Conservation (phyloP, 148 eudicot genomes). For the Silene latifolia region DNA sequence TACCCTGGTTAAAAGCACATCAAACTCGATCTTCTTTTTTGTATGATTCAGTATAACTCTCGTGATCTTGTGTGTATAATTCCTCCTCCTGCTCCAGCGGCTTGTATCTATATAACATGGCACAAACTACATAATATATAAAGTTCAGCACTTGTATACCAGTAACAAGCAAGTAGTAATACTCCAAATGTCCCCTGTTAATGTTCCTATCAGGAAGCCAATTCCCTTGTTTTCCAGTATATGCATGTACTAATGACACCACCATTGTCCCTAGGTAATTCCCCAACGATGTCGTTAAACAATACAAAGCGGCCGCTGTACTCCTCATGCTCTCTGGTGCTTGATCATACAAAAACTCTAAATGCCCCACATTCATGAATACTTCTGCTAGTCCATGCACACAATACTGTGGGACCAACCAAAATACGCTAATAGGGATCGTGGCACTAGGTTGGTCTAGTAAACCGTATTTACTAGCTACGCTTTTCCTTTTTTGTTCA, state of each 20-base stretch:
- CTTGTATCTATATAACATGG: slow-evolving; percentile 55
- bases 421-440: slow-evolving; percentile 68
- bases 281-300: slow-evolving; percentile 68
- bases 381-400: slow-evolving; percentile 88
- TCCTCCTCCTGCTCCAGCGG: slow-evolving; percentile 43
- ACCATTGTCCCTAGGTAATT: slow-evolving; percentile 66
- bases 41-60: slow-evolving; percentile 2
- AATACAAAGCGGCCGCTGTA: slow-evolving; percentile 69
- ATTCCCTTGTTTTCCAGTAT: slow-evolving; percentile 48
- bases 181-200: slow-evolving; percentile 76
- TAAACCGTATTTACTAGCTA: slow-evolving; percentile 38
- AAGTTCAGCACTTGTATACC: slow-evolving; percentile 59
- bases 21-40: slow-evolving; percentile 11
- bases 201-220: slow-evolving; percentile 80
- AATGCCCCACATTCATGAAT: slow-evolving; percentile 76
- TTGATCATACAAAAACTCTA: slow-evolving; percentile 85
- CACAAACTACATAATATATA: slow-evolving; percentile 63
- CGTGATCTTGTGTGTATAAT: slow-evolving; percentile 16
- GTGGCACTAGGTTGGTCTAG: slow-evolving; percentile 34
- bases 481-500: slow-evolving; percentile 54
- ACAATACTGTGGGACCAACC: slow-evolving; percentile 73
- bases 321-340: slow-evolving; percentile 95
- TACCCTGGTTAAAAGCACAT: not conserved
- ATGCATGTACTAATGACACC: slow-evolving; percentile 56
- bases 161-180: slow-evolving; percentile 67